phyloP scores from a whole-genome alignment of 352 stramenopile genomes.

The Thalassiosira livingstoniorum region DNA sequence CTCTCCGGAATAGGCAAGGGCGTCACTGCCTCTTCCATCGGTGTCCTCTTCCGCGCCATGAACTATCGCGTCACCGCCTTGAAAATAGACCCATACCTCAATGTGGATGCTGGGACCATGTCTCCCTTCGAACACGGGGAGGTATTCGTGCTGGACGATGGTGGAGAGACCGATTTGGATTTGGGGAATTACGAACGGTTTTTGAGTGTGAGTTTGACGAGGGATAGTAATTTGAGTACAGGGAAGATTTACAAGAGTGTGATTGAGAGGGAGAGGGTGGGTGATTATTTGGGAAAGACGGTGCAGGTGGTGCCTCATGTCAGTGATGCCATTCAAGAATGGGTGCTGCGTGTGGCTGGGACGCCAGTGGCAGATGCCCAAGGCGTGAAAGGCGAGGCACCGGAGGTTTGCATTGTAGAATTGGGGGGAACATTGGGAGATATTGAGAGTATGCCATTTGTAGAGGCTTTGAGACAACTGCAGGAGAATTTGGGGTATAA shows the following conservation, averaged over 20 bases:
- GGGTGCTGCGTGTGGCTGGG: conserved; percentile 93
- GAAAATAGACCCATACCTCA: conserved; percentile 99
- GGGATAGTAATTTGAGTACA: conserved; percentile 98
- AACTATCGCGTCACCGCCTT: conserved; percentile 95
- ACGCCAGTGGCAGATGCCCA: conserved; percentile 87
- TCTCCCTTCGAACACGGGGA: conserved; percentile 49
- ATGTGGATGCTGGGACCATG: conserved; percentile 95
- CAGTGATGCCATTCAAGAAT: conserved; percentile 85
- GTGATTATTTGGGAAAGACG: conserved; percentile 98
- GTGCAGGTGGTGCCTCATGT: conserved; percentile 98
- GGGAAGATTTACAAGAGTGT: conserved; percentile 95
- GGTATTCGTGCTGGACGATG: conserved; percentile 97
- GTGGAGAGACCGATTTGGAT: conserved; percentile 96
- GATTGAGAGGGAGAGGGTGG: conserved; percentile 94
- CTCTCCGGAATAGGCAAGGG: conserved; percentile 99
- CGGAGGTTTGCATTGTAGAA: conserved; percentile 95
- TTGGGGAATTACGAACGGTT: conserved; percentile 99
- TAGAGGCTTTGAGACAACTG: conserved; percentile 95
- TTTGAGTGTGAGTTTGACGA: conserved; percentile 93
- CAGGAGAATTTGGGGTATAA: conserved; percentile 92
- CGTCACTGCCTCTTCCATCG: conserved; percentile 98
- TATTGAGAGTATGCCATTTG: conserved; percentile 96
- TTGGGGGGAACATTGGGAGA: conserved; percentile 95
- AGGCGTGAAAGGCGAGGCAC: conserved; percentile 7
- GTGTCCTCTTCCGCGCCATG: conserved; percentile 95